Base-by-base conservation (phyloP, 768 basidiomycete species). In the Boletus edulis region DNA sequence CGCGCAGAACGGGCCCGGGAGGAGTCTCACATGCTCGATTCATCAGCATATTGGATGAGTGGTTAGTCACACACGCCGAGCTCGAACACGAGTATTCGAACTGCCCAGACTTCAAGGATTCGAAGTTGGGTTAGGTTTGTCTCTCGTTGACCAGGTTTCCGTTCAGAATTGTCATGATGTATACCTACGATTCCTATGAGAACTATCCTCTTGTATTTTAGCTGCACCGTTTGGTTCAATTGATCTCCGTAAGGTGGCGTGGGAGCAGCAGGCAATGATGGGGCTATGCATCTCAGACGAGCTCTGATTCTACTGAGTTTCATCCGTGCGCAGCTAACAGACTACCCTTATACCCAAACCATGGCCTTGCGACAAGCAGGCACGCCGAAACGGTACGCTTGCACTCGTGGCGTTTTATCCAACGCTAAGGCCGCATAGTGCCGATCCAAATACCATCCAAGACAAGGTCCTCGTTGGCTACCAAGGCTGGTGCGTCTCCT, bases 381-480 rank as follows among this genome's bases (percentile, higher is more conserved):
- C 7, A 22, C 35, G 14, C 34, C 38, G 20, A 38, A n/a, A 48
- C 40, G 54, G 49, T 58, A 34, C 15, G 37, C 5, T 18, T 38
- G 13, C 24, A 31, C 4, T 31, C 7, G 13, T 29, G 20, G 22
- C 4, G 2, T 15, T 17, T 39, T 13, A 3, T 6, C 15, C 32
- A 11, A 31, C 18, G 7, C 55, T 35, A 0, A 18, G 27, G 35
- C 15, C 35, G 13, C 13, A 37, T 51, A 78, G 87, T 59, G 85
- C 86, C 11, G 78, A 88, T 65, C 82, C 91, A 24, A 79, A 78
- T 6, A 90, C 89, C 11, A 90, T 94, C 45, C 87, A 90, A 53
- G 82, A 90, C 73, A 94, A 93, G 65, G 83, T 91, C 61, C 71
- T 94, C 31, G 87, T 92, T 0, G 91, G 91, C 35, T 93, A 93